A percentile compares a stretch with the other conserved stretches of the same genome.
phyloP scores from a whole-genome alignment of 1,139 yeast genomes.

The Zhuliangozyma blackwelliae region DNA sequence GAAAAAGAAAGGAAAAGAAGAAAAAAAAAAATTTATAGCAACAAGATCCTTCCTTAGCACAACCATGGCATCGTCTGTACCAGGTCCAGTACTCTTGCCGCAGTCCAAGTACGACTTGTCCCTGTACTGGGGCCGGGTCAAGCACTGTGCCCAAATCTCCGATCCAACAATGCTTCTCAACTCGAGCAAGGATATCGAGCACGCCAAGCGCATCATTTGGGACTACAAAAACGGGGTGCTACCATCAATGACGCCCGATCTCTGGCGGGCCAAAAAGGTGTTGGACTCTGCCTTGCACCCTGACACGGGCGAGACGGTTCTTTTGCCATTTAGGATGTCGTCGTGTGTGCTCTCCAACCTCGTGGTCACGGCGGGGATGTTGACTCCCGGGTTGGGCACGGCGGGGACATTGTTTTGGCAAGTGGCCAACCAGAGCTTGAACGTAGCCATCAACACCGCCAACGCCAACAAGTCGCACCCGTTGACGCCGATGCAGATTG shows the following conservation, averaged over 20 bases:
- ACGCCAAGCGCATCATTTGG: conserved; percentile 62
- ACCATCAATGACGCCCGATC: conserved; percentile 64
- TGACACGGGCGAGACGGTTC: conserved; percentile 89
- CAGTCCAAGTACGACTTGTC: conserved; percentile 71
- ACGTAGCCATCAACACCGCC: conserved; percentile 94
- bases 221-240: conserved; percentile 68
- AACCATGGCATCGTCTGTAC: conserved; percentile 79
- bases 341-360: conserved; percentile 88
- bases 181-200: conserved; percentile 56
- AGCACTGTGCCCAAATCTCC: conserved; percentile 87
- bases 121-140: conserved; percentile 90
- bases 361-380: conserved; percentile 96
- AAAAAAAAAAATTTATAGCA: too few species aligned
- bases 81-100: conserved; percentile 77
- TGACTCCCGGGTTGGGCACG: conserved; percentile 87
- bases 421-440: conserved; percentile 90
- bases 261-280: conserved; percentile 85
- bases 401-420: conserved; percentile 96
- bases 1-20: too few species aligned
- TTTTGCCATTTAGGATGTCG: conserved; percentile 94
- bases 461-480: conserved; percentile 96
- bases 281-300: conserved; percentile 91
- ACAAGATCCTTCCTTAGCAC: not conserved
- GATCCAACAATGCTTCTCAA: conserved; percentile 89
- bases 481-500: conserved; percentile 68